phyloP scores from a whole-genome alignment of 768 basidiomycete species.

The Rubroboletus pulcherrimus region DNA sequence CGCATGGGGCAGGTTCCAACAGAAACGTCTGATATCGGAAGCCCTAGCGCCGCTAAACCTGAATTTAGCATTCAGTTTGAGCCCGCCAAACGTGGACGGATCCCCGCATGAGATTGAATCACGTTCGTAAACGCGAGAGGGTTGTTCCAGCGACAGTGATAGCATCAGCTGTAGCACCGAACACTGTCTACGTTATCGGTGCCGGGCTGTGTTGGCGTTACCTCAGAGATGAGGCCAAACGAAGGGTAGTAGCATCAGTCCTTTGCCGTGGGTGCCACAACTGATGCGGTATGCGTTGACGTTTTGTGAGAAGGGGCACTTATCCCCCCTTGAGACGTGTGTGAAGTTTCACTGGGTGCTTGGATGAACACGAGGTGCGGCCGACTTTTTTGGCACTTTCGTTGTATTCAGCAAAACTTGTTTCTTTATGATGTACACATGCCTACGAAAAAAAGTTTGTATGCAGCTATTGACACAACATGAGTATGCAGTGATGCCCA shows the following conservation, averaged over 20 bases:
- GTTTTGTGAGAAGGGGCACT: conserved; percentile 1
- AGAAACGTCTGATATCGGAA: conserved; percentile 28
- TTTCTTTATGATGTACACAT: conserved; percentile 34
- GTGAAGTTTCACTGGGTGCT: conserved; percentile 5
- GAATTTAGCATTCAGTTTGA: conserved; percentile 22
- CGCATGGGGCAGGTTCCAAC: conserved; percentile 26
- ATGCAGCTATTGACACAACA: conserved; percentile 39
- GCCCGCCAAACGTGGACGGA: conserved; percentile 17
- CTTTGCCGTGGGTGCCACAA: background rate
- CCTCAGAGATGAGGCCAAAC: conserved; percentile 6
- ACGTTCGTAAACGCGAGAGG: background rate
- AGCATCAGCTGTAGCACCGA: conserved; percentile 3
- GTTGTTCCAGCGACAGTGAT: conserved; percentile 10
- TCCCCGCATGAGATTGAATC: background rate
- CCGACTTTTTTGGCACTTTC: background rate
- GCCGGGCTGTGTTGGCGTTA: conserved; percentile 15
- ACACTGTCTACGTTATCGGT: conserved; percentile 11
- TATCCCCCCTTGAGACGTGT: background rate
- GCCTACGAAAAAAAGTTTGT: conserved; percentile 28
- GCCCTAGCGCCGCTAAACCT: background rate
- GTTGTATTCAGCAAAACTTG: conserved; percentile 28
- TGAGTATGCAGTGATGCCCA: conserved; percentile 29
- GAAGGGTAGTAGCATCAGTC: background rate
- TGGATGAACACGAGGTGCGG: background rate
- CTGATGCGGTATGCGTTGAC: conserved; percentile 3